Percentiles rank a stretch among this genome's conserved stretches.
phyloP scores from a whole-genome alignment of 75 land plant genomes.

The Cryptomeria japonica region DNA sequence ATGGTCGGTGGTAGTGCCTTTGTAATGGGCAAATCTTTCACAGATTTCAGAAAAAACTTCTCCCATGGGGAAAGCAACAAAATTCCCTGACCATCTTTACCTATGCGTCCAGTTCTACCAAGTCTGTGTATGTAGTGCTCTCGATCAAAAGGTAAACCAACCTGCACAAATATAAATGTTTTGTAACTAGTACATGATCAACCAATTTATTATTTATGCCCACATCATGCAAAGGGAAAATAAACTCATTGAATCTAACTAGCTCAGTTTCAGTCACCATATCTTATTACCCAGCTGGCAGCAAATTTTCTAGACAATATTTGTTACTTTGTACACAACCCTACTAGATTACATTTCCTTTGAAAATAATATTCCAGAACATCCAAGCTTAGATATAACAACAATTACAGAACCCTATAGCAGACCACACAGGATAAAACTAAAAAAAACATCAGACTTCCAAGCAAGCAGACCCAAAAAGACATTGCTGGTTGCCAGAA shows the following conservation, averaged over 20 bases:
- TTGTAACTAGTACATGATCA: not conserved
- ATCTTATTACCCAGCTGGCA: not conserved
- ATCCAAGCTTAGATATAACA: too few relatives aligned
- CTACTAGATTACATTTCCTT: not conserved
- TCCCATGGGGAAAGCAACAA: conserved; percentile 94
- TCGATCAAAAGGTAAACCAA: conserved; percentile 83
- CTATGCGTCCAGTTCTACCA: conserved; percentile 98
- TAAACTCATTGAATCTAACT: not conserved
- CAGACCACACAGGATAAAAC: too few relatives aligned
- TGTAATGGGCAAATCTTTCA: conserved; percentile 81
- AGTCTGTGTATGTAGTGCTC: conserved; percentile 96
- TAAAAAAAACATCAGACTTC: too few relatives aligned
- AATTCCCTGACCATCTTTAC: conserved; percentile 93
- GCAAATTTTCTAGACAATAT: not conserved
- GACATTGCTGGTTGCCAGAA: too few relatives aligned
- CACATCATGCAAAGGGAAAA: not conserved
- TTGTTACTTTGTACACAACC: not conserved
- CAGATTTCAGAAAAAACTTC: conserved; percentile 58
- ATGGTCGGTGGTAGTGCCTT: conserved; percentile 41
- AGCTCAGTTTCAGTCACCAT: not conserved
- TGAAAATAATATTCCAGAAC: too few relatives aligned
- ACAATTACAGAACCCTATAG: too few relatives aligned
- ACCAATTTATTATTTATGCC: not conserved
- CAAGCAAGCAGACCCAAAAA: too few relatives aligned
- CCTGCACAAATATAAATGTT: conserved; percentile 30